These are phyloP conservation scores for Myxozyma kluyveri DNA, from an alignment of 805 yeast genomes.

Conservation along the genomic window DNA sequence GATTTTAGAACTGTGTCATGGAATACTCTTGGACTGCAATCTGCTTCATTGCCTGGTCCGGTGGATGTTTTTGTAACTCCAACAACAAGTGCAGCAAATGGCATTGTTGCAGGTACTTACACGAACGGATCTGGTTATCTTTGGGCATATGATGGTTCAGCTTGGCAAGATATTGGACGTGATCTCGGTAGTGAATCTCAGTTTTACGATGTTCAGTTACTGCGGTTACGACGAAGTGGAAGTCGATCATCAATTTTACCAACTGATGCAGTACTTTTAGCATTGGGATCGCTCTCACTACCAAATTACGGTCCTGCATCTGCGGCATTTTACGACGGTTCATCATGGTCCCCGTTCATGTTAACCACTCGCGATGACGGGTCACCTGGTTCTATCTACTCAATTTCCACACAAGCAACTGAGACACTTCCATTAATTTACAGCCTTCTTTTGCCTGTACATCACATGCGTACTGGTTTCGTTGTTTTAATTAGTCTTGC, in stretches of 20 bases:
- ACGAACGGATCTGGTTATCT: constrained; percentile 44
- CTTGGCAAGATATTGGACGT: constrained; percentile 31
- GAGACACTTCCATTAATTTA: constrained; percentile 18
- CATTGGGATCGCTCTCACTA: constrained; percentile 57
- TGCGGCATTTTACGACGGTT: constrained; percentile 65
- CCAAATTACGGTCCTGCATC: constrained; percentile 53
- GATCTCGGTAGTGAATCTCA: constrained; percentile 38
- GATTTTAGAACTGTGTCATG: constrained; percentile 47
- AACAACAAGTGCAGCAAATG: constrained; percentile 42
- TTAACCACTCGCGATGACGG: constrained; percentile 43
- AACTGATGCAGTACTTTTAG: constrained; percentile 50
- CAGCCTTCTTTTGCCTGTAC: constrained; percentile 3
- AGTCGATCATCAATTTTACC: constrained; percentile 38
- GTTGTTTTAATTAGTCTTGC: constrained; percentile 70
- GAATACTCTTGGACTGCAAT: constrained; percentile 27
- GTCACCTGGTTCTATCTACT: constrained; percentile 32
- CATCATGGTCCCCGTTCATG: constrained; percentile 63
- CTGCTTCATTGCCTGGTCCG: constrained; percentile 33
- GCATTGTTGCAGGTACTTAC: constrained; percentile 47
- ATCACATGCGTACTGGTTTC: constrained; percentile 51
- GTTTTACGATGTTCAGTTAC: constrained; percentile 48
- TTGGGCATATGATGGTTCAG: constrained; percentile 30
- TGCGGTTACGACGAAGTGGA: constrained; percentile 39
- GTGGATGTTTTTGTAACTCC: constrained; percentile 35
- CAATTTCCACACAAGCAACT: constrained; percentile 37